Evolutionary conservation across 208 protist genomes (phyloP), one percentile per base, ranked within the genome.

Genomic region (Wallacemonas rigidus): DNA sequence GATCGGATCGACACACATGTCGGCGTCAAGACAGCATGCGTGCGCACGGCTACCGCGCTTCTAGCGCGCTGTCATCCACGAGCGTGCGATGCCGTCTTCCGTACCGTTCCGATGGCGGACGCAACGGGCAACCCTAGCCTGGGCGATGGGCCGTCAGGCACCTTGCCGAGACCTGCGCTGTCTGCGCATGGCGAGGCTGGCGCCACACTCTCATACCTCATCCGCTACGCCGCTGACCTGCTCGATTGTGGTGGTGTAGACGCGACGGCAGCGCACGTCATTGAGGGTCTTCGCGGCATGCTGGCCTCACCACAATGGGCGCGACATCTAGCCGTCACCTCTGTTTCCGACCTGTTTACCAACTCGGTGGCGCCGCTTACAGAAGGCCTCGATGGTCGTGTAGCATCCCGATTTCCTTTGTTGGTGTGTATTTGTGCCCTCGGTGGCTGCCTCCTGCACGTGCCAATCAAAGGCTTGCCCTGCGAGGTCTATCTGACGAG

Each of bases 51-150:
- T 36, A 55, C 48, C 35, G 41, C 80, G 60, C 69, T 88, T 62
- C 78, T 85, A 35, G 72, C 75, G 69, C 82, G 63, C 56, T 92
- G 80, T 62, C 67, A 77, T 35, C 77, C 81, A 1, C 50, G 36
- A 38, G 51, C 65, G 0, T 65, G 71, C 17, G 48, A 70, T 56
- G 64, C 72, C 15, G 64, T 78, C 3, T 85, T 82, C 71, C 58
- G 55, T 5, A 71, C 67, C 36, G 63, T 53, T 7, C 58, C 53
- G n/a, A 54, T 57, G 35, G 15, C 47, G 2, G 58, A 68, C n/a
- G 40, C 67, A 17, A 51, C 61, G 26, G 26, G 26, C 26, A 26
- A 26, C 26, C 26, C 26, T 26, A 26, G 26, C 26, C 26, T 26
- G 26, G 26, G 26, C 26, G 26, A 26, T 26, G 26, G 26, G 26